Base-by-base conservation (phyloP, 495 filamentous ascomycete genomes). In the Clohesyomyces aquaticus region DNA sequence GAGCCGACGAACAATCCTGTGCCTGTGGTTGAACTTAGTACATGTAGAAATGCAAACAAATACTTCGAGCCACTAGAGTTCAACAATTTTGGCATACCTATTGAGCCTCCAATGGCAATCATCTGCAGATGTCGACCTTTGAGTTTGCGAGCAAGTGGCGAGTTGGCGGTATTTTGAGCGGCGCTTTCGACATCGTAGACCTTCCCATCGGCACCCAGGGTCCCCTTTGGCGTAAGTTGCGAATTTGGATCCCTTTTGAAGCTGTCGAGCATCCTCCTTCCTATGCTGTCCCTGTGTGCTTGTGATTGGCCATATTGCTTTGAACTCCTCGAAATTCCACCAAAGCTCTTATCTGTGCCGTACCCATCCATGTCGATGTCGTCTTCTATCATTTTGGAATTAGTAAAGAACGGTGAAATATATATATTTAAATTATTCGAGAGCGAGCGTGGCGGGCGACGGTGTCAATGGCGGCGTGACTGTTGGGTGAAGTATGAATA, bases 81-180 rank as follows among this genome's bases (percentile, higher is more conserved):
- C 23, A 19, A 19, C 8, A 41, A 42, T 27, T 9, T 1, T 32
- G 66, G 55, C 79, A 50, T 84, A 87, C 93, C 93, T 66, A 98
- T 97, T 1, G 90, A 93, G 35, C 94, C 94, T 64, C 92, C 92
- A 67, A 96, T 95, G 6, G 93, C 93, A 79, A 96, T 96, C 92
- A 96, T 96, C 80, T 96, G 92, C 65, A 96, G 73, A 79, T 97
- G 93, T 42, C 92, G 82, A 16, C 88, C 86, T 75, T 95, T 94
- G 53, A 97, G 74, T 67, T 82, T 82, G 60, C 94, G 79, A 51
- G 88, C 83, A 27, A 98, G 80, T 16, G 87, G 87, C 19, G 91
- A 89, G 51, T 84, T 80, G 0, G 93, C 92, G 0, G 93, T 93
- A 42, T 84, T 86, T 23, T 83, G 71, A 4, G 87, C 89, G 4